Base-by-base conservation (phyloP, 2,329 filamentous ascomycete species). In the Diaporthe aspalathi region DNA sequence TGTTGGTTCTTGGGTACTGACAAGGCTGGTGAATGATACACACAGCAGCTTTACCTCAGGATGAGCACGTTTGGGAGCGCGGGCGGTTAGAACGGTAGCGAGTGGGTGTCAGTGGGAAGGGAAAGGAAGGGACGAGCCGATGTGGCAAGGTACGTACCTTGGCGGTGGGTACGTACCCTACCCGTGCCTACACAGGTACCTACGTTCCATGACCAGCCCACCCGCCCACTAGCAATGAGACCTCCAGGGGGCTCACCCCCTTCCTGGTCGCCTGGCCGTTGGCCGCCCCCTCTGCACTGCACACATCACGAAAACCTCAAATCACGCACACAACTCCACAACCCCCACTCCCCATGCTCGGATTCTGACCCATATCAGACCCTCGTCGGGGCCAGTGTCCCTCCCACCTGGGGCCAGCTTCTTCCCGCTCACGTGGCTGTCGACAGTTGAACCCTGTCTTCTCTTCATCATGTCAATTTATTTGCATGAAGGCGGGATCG, bases 401-500 rank as follows among this genome's bases (percentile, higher is more conserved):
- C 35, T 5, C 27, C 40, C 60, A 49, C 60, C 60, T 24, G 29
- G 45, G 45, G n/a, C n/a, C 60, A 50, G 27, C 53, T 50, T 68
- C 45, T 68, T 8, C 2, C 29, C 45, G 50, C 66, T 68, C 66
- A 68, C 53, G 43, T 68, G 53, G 53, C 53, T 60, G 29, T 56
- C 66, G 53, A 40, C 66, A 50, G 29, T 40, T 29, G 66, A 50
- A 60, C 40, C 52, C 45, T 40, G 66, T 38, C 60, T 49, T 11
- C 45, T 68, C 32, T n/a, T 47, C 43, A 57, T 40, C 52, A 60
- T 68, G 40, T 32, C 66, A 56, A 57, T 68, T 40, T 68, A 49
- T 20, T 50, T 27, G 52, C 53, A 68, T 49, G 43, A 67, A 43
- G n/a, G 24, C 40, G 40, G 49, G 35, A 53, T 60, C 53, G 60